Evolutionary conservation across 805 yeast species (phyloP).

Genomic region (Pichia kluyveri): DNA sequence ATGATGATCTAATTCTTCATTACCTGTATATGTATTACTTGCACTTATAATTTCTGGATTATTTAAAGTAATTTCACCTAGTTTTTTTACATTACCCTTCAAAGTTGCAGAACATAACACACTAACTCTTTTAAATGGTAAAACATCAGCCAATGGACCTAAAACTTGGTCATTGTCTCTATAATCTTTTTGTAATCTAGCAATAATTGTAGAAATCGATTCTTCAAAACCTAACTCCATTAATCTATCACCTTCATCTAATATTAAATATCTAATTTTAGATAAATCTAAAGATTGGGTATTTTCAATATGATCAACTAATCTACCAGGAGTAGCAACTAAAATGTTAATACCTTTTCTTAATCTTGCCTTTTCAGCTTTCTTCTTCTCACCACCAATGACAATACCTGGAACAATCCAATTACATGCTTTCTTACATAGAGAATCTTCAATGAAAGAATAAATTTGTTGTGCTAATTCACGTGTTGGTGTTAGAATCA

Average conservation of each 20-base stretch:
- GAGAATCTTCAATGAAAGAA: conserved; percentile 55
- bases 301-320: conserved; percentile 89
- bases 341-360: conserved; percentile 92
- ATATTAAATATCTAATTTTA: conserved; percentile 73
- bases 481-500: conserved; percentile 88
- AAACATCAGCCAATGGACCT: conserved; percentile 30
- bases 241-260: conserved; percentile 95
- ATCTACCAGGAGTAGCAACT: conserved; percentile 97
- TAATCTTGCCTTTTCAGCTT: conserved; percentile 89
- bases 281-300: conserved; percentile 67
- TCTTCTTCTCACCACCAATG: conserved; percentile 97
- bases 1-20: conserved; percentile 16
- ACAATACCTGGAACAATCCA: conserved; percentile 92
- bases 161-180: conserved; percentile 25
- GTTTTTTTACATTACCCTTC: conserved; percentile 66
- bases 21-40: conserved; percentile 7
- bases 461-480: conserved; percentile 90
- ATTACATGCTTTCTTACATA: conserved; percentile 63
- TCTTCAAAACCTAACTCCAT: conserved; percentile 97
- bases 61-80: conserved; percentile 69
- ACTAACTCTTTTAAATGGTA: conserved; percentile 62
- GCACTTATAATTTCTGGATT: conserved; percentile 59
- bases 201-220: conserved; percentile 69
- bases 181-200: conserved; percentile 40
- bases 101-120: conserved; percentile 92